Evolutionary conservation across 1,284 basidiomycete species (phyloP), one percentile per base, ranked within the genome.

Genomic region (Ceratobasidium sp.): DNA sequence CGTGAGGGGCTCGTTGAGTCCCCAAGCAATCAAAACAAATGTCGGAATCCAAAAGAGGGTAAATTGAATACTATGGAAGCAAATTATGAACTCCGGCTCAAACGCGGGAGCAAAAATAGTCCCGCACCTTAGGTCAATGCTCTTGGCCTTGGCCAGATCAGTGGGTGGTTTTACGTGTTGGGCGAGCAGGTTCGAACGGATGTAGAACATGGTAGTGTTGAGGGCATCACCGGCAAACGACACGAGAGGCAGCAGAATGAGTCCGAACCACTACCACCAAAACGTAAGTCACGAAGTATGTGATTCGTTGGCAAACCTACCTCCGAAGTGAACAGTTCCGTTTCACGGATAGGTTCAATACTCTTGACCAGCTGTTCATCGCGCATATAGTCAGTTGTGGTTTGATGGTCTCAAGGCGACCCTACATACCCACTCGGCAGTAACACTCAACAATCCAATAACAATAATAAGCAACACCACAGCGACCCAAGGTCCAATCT

Each of bases 171-270:
- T 76, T 0, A 83, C 81, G 41, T 69, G 78, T 78, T 69, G 46
- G 36, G 52, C 73, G 62, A 79, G 48, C 9, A 75, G 43, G 9
- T 76, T 76, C 32, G 62, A 21, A 28, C 76, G 83, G 26, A 84
- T 28, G 78, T 88, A 88, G 78, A 83, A 87, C 16, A 84, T 80
- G 45, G 87, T 78, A 0, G 87, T 85, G 39, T 90, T 82, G 18
- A 83, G 80, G 48, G 87, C 90, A 77, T 91, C 89, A 1, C 87
- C 89, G 4, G 88, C 85, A 79, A 89, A 92, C 1, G 90, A 90
- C 10, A 90, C 84, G 59, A 91, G 80, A 0, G 90, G 90, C 1
- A 91, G 83, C 3, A 92, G 81, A 55, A 91, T 83, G 71, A 91
- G 80, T 30, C 90, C 90, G 77, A 91, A 90, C 88, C 88, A 90